These are phyloP conservation scores for Cordia subcordata DNA, from an alignment of 257 asterid genomes.

Conservation along the genomic window DNA sequence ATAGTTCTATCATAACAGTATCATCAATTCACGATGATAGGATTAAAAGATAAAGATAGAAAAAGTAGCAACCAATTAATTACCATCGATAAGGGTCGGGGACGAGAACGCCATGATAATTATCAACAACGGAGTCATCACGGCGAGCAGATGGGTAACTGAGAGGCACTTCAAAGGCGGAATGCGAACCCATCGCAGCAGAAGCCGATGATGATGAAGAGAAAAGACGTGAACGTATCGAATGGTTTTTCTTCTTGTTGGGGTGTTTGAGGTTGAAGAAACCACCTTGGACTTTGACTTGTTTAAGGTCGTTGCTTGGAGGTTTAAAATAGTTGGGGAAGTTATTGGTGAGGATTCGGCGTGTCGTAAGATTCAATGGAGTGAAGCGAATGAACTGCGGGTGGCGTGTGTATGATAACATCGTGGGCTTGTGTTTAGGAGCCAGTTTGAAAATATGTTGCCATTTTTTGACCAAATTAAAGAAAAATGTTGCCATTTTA, in stretches of 20 bases:
- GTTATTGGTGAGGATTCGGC: background rate
- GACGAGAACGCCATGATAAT: conserved; percentile 65
- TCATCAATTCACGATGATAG: background rate
- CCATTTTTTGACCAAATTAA: conserved; percentile 26
- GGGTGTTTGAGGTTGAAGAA: too few species aligned
- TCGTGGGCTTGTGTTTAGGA: background rate
- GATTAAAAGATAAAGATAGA: background rate
- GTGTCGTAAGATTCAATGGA: conserved; percentile 11
- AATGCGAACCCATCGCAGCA: conserved; percentile 58
- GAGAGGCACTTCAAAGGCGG: conserved; percentile 30
- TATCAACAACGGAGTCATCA: conserved; percentile 66
- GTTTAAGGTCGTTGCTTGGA: background rate
- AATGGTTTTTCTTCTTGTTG: background rate
- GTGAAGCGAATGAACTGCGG: too few species aligned
- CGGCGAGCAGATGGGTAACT: conserved; percentile 68
- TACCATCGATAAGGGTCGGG: conserved; percentile 97
- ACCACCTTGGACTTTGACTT: background rate
- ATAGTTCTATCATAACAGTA: background rate
- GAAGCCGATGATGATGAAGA: conserved; percentile 4
- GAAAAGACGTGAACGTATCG: conserved; percentile 5
- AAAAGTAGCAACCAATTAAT: background rate
- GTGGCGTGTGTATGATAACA: conserved; percentile 21
- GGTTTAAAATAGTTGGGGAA: background rate
- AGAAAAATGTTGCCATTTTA: too few species aligned
- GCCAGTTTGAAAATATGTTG: conserved; percentile 13